Evolutionary conservation across 768 basidiomycete genomes (phyloP).

Genomic region (Hemileccinum rubropunctum): DNA sequence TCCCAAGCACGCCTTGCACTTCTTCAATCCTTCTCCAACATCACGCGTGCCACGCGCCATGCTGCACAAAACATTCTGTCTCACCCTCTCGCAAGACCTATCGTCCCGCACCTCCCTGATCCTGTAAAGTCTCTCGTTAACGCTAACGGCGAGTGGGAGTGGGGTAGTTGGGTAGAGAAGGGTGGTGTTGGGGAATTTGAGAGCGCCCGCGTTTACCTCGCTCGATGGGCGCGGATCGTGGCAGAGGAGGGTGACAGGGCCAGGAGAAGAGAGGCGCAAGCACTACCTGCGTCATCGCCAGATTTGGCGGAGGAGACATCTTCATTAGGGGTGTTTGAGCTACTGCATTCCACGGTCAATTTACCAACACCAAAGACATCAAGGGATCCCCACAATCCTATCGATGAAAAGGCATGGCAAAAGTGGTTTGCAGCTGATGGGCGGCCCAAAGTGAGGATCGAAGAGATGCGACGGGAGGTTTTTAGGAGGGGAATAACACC

Average conservation of each 20-base stretch:
- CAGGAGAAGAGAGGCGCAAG: slow-evolving; percentile 74
- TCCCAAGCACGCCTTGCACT: slow-evolving; percentile 79
- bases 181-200: slow-evolving; percentile 95
- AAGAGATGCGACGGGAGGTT: slow-evolving; percentile 73
- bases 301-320: slow-evolving; percentile 61
- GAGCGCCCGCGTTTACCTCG: slow-evolving; percentile 92
- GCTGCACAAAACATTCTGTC: slow-evolving; percentile 94
- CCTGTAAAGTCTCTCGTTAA: slow-evolving; percentile 89
- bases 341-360: slow-evolving; percentile 75
- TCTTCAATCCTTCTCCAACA: slow-evolving; percentile 90
- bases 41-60: slow-evolving; percentile 89
- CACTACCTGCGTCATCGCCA: slow-evolving; percentile 50
- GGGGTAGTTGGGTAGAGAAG: slow-evolving; percentile 92
- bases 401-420: slow-evolving; percentile 71
- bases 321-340: slow-evolving; percentile 83
- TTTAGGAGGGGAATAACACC: slow-evolving; percentile 71
- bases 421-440: slow-evolving; percentile 79
- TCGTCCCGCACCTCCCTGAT: slow-evolving; percentile 93
- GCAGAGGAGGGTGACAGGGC: slow-evolving; percentile 97
- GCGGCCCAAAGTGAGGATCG: slow-evolving; percentile 56
- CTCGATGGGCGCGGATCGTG: slow-evolving; percentile 94
- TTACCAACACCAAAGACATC: slow-evolving; percentile 81
- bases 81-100: slow-evolving; percentile 93
- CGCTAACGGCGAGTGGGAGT: slow-evolving; percentile 88
- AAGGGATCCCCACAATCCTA: slow-evolving; percentile 73